Evolutionary conservation across 2,329 filamentous ascomycete species (phyloP).

Genomic region (Alternaria tenuissima): DNA sequence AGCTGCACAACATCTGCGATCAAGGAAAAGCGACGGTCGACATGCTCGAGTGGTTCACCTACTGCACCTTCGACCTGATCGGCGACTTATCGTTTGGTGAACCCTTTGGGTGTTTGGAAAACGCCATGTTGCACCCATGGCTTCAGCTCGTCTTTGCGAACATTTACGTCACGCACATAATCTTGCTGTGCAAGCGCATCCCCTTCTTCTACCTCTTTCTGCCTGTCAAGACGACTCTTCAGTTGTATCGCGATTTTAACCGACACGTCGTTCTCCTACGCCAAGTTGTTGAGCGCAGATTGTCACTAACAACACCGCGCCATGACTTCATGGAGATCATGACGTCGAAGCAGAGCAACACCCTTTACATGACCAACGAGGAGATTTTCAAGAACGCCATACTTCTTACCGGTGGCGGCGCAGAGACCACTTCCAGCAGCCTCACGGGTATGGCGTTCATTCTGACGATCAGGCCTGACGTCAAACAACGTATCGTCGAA

Average conservation of each 20-base stretch:
- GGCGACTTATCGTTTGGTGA: conserved; percentile 4
- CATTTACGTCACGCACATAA: neutral
- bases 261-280: neutral
- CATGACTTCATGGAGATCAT: conserved; percentile 1
- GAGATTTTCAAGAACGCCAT: neutral
- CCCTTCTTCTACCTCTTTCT: neutral
- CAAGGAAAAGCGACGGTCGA: neutral
- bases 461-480: neutral
- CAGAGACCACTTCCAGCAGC: neutral
- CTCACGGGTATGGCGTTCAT: neutral
- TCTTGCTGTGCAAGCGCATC: conserved; percentile 1
- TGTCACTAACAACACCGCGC: neutral
- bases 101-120: conserved; percentile 3
- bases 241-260: conserved; percentile 1
- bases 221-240: neutral
- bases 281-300: neutral
- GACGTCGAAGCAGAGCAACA: neutral
- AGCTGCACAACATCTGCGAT: neutral
- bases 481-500: neutral
- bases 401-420: neutral
- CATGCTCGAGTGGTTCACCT: neutral
- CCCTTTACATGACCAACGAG: neutral
- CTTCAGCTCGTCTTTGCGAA: conserved; percentile 1
- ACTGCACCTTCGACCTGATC: conserved; percentile 6
- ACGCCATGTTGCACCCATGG: conserved; percentile 1